These are phyloP conservation scores for Microglena sp. DNA, from an alignment of 139 green algal genomes.

Conservation along the genomic window DNA sequence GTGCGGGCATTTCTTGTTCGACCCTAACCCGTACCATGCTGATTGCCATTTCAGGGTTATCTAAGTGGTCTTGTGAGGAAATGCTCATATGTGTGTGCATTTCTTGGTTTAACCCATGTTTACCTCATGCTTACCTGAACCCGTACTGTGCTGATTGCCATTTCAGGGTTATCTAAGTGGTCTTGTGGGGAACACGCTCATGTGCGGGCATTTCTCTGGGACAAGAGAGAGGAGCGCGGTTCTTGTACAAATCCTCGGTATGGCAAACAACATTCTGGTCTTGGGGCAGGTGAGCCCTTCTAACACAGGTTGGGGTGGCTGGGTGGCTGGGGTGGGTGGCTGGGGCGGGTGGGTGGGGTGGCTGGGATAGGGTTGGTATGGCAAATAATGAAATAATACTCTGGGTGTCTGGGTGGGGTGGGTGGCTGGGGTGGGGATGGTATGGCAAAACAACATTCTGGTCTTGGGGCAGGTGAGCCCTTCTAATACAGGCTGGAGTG, in stretches of 20 bases:
- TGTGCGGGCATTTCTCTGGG: constrained; percentile 64
- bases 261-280: constrained; percentile 59
- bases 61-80: too few species aligned
- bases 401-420: not conserved
- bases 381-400: not conserved
- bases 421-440: too few species aligned
- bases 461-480: constrained; percentile 60
- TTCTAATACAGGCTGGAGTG: not conserved
- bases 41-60: too few species aligned
- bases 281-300: constrained; percentile 50
- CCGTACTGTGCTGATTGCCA: too few species aligned
- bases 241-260: constrained; percentile 60
- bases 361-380: not conserved
- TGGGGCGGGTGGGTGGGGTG: too few species aligned
- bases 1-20: too few species aligned
- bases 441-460: constrained; percentile 58
- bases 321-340: too few species aligned
- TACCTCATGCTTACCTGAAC: too few species aligned
- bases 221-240: constrained; percentile 53
- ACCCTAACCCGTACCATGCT: too few species aligned
- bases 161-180: constrained; percentile 48
- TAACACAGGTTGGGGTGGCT: not conserved
- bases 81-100: too few species aligned
- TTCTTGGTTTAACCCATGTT: too few species aligned
- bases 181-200: constrained; percentile 61